Evolutionary conservation across 1,139 yeast genomes (phyloP).

Genomic region (Blastobotrys raffinosifermentans): DNA sequence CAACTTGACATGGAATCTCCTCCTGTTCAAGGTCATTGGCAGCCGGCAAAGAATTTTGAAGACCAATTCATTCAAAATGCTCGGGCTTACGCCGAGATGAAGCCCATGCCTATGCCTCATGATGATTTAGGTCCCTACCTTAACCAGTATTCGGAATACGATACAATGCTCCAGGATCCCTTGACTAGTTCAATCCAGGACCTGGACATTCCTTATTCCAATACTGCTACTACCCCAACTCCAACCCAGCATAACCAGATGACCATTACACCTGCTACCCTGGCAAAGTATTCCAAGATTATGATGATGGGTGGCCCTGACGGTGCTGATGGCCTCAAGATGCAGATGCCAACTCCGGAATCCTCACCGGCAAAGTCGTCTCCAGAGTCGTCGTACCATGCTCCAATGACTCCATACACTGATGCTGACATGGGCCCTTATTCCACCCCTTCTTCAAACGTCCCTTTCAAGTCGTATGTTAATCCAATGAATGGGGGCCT

Average conservation of each 20-base stretch:
- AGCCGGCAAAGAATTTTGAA: conserved; percentile 11
- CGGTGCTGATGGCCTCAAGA: conserved; percentile 8
- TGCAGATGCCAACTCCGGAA: conserved; percentile 11
- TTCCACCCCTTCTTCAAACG: conserved; percentile 13
- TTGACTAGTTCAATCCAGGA: conserved; percentile 24
- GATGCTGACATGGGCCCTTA: conserved; percentile 14
- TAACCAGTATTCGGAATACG: conserved; percentile 29
- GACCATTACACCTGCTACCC: conserved; percentile 24
- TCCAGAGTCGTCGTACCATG: conserved; percentile 9
- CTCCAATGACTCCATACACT: conserved; percentile 8
- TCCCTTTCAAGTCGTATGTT: background rate
- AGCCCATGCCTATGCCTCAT: conserved; percentile 24
- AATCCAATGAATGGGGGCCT: background rate
- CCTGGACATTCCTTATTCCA: conserved; percentile 21
- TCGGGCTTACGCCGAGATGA: conserved; percentile 13
- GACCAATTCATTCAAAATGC: conserved; percentile 13
- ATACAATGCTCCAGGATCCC: conserved; percentile 26
- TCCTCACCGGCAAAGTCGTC: conserved; percentile 12
- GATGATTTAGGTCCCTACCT: conserved; percentile 32
- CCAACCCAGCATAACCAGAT: conserved; percentile 12
- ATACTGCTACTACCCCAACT: background rate
- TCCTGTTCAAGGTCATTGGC: conserved; percentile 6
- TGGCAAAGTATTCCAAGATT: conserved; percentile 27
- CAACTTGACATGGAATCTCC: conserved; percentile 15
- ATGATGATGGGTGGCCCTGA: conserved; percentile 14